These are phyloP conservation scores for Microcyclospora pomicola DNA, from an alignment of 2,329 filamentous ascomycete species.

Conservation along the genomic window DNA sequence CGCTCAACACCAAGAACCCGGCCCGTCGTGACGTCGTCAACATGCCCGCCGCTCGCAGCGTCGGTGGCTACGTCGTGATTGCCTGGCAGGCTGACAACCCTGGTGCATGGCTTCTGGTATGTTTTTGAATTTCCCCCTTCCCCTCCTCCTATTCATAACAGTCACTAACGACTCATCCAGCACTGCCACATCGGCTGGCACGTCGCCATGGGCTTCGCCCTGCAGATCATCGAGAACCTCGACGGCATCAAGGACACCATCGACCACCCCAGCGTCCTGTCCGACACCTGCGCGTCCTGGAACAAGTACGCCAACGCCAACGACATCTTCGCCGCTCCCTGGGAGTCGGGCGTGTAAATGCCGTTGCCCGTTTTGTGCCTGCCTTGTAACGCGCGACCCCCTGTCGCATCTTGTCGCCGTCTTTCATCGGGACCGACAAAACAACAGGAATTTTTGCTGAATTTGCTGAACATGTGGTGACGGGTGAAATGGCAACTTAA, in stretches of 20 bases:
- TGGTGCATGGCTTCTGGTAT: conserved; percentile 31
- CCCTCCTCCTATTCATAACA: too few species aligned
- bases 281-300: conserved; percentile 12
- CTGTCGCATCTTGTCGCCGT: too few species aligned
- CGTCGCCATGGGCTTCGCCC: conserved; percentile 10
- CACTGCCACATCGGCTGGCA: conserved; percentile 7
- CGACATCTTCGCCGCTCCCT: conserved; percentile 3
- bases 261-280: conserved; percentile 10
- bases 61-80: neutral
- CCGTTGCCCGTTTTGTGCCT: too few species aligned
- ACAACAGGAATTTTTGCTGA: too few species aligned
- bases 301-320: conserved; percentile 9
- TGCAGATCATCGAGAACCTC: conserved; percentile 12
- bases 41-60: neutral
- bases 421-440: too few species aligned
- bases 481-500: too few species aligned
- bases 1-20: neutral
- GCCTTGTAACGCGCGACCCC: too few species aligned
- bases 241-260: conserved; percentile 20
- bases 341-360: conserved; percentile 12
- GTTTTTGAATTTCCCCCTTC: too few species aligned
- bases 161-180: conserved; percentile 16
- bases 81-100: conserved; percentile 28
- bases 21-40: neutral
- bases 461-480: too few species aligned